phyloP scores from a whole-genome alignment of 202 grass and related monocot species.

The Schoenoplectus triqueter region DNA sequence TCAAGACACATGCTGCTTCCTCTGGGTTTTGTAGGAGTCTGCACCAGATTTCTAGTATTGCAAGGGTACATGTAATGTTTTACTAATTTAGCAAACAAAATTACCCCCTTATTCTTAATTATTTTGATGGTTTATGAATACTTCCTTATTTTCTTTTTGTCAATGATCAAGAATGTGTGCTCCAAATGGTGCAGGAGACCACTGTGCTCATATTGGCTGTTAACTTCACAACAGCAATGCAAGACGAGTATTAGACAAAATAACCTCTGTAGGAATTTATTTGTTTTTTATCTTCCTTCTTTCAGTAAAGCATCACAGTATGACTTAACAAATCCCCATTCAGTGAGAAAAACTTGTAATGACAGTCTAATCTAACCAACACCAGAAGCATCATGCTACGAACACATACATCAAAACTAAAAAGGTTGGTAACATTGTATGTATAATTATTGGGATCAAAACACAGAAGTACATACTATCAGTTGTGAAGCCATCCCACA shows the following conservation, averaged over 20 bases:
- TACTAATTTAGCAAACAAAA: slow-evolving; percentile 28
- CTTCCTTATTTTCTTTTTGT: neutral
- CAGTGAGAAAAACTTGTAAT: neutral
- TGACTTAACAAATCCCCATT: neutral
- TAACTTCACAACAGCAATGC: neutral
- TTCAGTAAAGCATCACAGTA: neutral
- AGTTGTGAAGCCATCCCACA: slow-evolving; percentile 99
- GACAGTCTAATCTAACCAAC: too few species aligned
- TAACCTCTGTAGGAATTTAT: neutral
- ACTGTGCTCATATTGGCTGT: neutral
- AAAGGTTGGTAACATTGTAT: neutral
- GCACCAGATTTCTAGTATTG: slow-evolving; percentile 1
- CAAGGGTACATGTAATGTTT: neutral
- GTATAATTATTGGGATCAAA: neutral
- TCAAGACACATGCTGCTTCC: slow-evolving; percentile 15
- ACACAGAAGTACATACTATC: slow-evolving; percentile 65
- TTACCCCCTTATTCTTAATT: neutral
- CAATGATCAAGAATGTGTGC: neutral
- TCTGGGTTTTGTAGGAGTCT: neutral
- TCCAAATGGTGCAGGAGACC: neutral
- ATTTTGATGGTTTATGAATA: neutral
- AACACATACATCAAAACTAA: neutral
- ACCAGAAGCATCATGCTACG: too few species aligned
- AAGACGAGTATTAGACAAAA: neutral
- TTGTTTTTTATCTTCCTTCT: neutral